Evolutionary conservation across 2,329 filamentous ascomycete species (phyloP).

Genomic region (Emergomyces pasteurianus): DNA sequence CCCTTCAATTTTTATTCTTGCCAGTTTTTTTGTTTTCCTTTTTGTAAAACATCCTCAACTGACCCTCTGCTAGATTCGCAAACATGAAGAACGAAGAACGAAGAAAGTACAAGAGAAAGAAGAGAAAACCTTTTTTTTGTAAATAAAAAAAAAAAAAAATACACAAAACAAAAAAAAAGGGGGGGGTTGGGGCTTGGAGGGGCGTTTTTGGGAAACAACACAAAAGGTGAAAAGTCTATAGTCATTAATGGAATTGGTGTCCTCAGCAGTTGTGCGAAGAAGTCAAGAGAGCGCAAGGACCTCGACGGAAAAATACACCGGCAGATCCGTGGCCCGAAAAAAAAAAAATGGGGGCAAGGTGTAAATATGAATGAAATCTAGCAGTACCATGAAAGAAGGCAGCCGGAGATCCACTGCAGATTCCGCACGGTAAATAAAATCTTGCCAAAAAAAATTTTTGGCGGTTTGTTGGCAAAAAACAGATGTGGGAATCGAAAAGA

Average conservation of each 20-base stretch:
- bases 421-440: too few species aligned
- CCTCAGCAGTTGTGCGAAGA: not conserved
- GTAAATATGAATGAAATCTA: not conserved
- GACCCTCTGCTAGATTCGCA: not conserved
- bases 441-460: not conserved
- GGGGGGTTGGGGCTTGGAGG: too few species aligned
- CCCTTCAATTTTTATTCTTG: not conserved
- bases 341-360: not conserved
- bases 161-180: not conserved
- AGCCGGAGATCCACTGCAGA: not conserved
- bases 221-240: not conserved
- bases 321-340: not conserved
- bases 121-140: not conserved
- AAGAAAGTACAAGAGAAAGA: not conserved
- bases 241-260: not conserved
- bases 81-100: not conserved
- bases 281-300: not conserved
- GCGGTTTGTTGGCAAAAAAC: not conserved
- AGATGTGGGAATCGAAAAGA: not conserved
- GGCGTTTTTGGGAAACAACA: not conserved
- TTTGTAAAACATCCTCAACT: not conserved
- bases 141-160: not conserved
- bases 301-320: not conserved
- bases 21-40: not conserved
- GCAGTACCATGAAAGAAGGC: not conserved